Percentiles rank a stretch among this genome's conserved stretches.
phyloP scores from a whole-genome alignment of 2,329 filamentous ascomycete genomes.

The Nothomitra cinnamomea region DNA sequence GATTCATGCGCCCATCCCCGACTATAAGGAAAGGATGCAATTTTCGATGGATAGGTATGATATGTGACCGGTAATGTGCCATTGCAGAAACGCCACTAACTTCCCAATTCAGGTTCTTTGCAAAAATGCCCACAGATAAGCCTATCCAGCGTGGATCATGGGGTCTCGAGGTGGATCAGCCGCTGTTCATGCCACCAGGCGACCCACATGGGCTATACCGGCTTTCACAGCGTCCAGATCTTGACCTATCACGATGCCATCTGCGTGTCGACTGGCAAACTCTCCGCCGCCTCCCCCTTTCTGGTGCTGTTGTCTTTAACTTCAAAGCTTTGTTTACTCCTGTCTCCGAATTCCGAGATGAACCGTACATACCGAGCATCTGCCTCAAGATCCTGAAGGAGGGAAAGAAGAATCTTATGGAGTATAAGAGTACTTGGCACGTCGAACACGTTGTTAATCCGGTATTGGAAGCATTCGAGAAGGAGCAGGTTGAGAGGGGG shows the following conservation, averaged over 20 bases:
- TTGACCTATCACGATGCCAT: slow-evolving; percentile 42
- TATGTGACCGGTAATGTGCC: background rate
- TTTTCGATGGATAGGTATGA: slow-evolving; percentile 67
- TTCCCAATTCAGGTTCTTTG: slow-evolving; percentile 45
- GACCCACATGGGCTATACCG: slow-evolving; percentile 47
- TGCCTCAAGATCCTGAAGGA: slow-evolving; percentile 51
- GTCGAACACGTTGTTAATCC: slow-evolving; percentile 57
- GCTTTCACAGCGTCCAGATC: slow-evolving; percentile 35
- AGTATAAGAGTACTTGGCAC: slow-evolving; percentile 72
- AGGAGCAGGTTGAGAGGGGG: slow-evolving; percentile 47
- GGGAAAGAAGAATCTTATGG: slow-evolving; percentile 53
- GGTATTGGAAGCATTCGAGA: slow-evolving; percentile 42
- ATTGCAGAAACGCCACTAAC: background rate
- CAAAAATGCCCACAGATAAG: slow-evolving; percentile 54
- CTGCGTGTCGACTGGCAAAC: slow-evolving; percentile 84
- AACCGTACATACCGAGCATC: slow-evolving; percentile 55
- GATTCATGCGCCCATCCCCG: slow-evolving; percentile 60
- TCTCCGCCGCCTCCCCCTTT: slow-evolving; percentile 58
- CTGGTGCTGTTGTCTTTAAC: slow-evolving; percentile 63
- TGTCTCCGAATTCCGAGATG: slow-evolving; percentile 48
- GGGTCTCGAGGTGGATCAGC: slow-evolving; percentile 61
- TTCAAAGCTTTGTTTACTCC: slow-evolving; percentile 79
- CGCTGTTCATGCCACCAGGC: slow-evolving; percentile 56
- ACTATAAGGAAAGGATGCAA: slow-evolving; percentile 77
- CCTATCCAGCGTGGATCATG: slow-evolving; percentile 75